These are phyloP conservation scores for Rosa rugosa DNA, from an alignment of 306 rosid species.

Conservation along the genomic window DNA sequence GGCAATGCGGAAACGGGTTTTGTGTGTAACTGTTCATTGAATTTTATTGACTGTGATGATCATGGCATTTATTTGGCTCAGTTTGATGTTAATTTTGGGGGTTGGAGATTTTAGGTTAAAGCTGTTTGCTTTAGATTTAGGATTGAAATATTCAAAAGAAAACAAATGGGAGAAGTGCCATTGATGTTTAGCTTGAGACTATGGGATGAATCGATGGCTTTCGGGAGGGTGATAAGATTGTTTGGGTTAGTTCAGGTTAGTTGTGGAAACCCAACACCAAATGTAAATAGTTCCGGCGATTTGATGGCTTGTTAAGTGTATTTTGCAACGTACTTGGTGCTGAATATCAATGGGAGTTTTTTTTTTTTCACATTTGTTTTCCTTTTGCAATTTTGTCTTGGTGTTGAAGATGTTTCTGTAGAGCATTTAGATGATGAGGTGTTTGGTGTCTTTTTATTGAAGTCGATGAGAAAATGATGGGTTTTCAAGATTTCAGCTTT, in stretches of 20 bases:
- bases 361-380: neutral
- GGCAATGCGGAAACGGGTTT: conserved; percentile 30
- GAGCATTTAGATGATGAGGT: neutral
- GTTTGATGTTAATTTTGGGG: conserved; percentile 31
- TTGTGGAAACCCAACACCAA: neutral
- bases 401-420: neutral
- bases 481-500: neutral
- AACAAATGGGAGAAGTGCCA: neutral
- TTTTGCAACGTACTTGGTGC: neutral
- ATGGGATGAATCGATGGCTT: conserved; percentile 19
- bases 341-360: too few relatives aligned
- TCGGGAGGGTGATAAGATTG: conserved; percentile 6
- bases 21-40: neutral
- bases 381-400: neutral
- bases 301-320: neutral
- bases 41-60: conserved; percentile 13
- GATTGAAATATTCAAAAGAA: conserved; percentile 16
- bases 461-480: neutral
- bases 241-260: conserved; percentile 29
- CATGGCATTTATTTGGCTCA: conserved; percentile 30
- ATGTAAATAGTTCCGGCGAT: neutral
- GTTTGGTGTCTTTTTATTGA: neutral
- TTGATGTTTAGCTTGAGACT: conserved; percentile 17
- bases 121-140: conserved; percentile 13
- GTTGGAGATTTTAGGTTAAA: conserved; percentile 17